phyloP scores from a whole-genome alignment of 352 stramenopile species.

The Pythium biforme region DNA sequence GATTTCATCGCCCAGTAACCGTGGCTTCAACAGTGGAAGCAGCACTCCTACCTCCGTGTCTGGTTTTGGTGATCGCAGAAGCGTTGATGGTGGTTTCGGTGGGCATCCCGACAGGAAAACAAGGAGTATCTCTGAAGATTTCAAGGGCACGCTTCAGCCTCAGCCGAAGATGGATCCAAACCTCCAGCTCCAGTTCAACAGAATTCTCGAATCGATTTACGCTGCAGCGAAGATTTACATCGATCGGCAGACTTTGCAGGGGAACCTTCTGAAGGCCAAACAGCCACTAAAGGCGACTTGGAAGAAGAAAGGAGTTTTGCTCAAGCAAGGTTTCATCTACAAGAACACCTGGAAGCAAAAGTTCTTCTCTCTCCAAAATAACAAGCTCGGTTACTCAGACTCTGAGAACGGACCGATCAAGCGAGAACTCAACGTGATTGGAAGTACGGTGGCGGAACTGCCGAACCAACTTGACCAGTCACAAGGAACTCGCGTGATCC shows the following conservation, averaged over 20 bases:
- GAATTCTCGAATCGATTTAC: constrained; percentile 83
- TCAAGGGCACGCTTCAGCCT: constrained; percentile 49
- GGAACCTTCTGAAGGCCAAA: constrained; percentile 56
- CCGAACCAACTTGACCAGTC: constrained; percentile 88
- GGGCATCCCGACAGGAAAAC: constrained; percentile 52
- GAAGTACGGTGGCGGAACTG: constrained; percentile 75
- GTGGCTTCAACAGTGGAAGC: constrained; percentile 54
- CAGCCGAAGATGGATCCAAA: constrained; percentile 86
- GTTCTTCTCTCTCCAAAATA: constrained; percentile 86
- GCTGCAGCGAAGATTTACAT: constrained; percentile 85
- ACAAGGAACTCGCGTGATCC: constrained; percentile 76
- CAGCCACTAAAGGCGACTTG: constrained; percentile 75
- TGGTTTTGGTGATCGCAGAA: constrained; percentile 41
- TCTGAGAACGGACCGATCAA: constrained; percentile 81
- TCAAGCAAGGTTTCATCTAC: constrained; percentile 90
- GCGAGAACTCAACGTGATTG: constrained; percentile 87
- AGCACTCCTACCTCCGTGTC: constrained; percentile 65
- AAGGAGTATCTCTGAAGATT: constrained; percentile 80
- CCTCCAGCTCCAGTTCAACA: constrained; percentile 81
- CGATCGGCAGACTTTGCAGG: constrained; percentile 62
- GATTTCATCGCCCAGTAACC: constrained; percentile 74
- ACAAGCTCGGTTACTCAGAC: constrained; percentile 83
- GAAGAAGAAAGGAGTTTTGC: constrained; percentile 87
- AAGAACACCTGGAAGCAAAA: constrained; percentile 90
- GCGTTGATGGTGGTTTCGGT: constrained; percentile 50